Conservation (phyloP, 148 eudicot species). For the Arctostaphylos glauca region DNA sequence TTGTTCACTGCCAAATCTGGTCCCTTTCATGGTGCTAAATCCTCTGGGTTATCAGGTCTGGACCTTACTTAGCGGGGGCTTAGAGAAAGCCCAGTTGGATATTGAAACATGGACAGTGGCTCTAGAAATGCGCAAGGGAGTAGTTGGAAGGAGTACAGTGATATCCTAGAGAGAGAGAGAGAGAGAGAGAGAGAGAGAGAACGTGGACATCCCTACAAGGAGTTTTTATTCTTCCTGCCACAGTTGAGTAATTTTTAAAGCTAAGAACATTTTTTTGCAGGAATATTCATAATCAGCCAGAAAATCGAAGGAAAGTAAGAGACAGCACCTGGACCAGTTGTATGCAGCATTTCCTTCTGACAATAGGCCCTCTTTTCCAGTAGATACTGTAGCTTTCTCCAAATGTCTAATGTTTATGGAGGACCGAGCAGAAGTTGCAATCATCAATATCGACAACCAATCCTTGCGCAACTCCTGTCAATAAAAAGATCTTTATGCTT, state of each 20-base stretch:
- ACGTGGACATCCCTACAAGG: background rate
- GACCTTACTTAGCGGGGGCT: no score
- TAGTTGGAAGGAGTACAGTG: no score
- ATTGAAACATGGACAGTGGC: no score
- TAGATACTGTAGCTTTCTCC: constrained; percentile 97
- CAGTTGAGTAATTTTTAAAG: background rate
- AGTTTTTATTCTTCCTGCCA: background rate
- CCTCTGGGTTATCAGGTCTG: no score
- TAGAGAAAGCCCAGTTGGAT: no score
- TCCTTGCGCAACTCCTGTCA: constrained; percentile 90
- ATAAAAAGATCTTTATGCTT: background rate
- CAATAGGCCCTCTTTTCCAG: constrained; percentile 95
- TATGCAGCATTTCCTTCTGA: constrained; percentile 96
- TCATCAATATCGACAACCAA: constrained; percentile 92
- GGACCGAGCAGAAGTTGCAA: constrained; percentile 96
- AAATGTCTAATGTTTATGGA: constrained; percentile 95
- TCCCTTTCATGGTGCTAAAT: no score
- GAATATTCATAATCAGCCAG: constrained; percentile 1
- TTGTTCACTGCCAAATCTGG: no score
- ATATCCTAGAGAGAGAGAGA: no score
- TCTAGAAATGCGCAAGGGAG: no score
- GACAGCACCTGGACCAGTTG: constrained; percentile 88
- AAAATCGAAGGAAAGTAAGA: constrained; percentile 8
- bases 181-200: no score
- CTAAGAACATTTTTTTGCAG: background rate